These are phyloP conservation scores for Trichosporon coremiiforme DNA, from an alignment of 1,284 basidiomycete genomes.

Conservation along the genomic window DNA sequence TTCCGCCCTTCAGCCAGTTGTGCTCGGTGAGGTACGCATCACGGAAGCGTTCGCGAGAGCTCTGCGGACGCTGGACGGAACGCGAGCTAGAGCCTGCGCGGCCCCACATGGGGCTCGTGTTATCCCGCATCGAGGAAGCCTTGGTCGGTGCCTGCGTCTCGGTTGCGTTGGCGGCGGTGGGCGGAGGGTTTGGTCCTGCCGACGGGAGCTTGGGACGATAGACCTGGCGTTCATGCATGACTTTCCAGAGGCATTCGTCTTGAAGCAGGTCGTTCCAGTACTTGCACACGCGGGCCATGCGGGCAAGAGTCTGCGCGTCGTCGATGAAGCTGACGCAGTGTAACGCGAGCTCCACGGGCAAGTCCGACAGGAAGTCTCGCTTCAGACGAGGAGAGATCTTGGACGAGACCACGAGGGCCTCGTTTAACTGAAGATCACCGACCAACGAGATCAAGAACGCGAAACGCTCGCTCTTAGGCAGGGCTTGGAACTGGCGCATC, in stretches of 20 bases:
- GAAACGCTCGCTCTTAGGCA: constrained; percentile 57
- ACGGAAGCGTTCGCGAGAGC: constrained; percentile 32
- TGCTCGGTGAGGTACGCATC: constrained; percentile 65
- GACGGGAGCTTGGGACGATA: constrained; percentile 53
- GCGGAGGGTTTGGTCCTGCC: constrained; percentile 26
- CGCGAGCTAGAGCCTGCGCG: constrained; percentile 20
- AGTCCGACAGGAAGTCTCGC: constrained; percentile 78
- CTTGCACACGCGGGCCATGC: constrained; percentile 72
- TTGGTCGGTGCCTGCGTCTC: constrained; percentile 12
- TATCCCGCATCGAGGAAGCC: neutral
- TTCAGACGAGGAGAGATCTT: constrained; percentile 77
- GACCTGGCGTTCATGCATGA: constrained; percentile 69
- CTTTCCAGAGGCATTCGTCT: constrained; percentile 83
- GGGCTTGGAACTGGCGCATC: constrained; percentile 36
- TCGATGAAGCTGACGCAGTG: constrained; percentile 81
- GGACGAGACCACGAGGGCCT: constrained; percentile 76
- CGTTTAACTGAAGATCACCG: constrained; percentile 67
- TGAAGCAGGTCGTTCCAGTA: constrained; percentile 76
- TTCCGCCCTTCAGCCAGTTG: constrained; percentile 83
- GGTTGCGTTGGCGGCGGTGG: constrained; percentile 12
- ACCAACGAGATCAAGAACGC: constrained; percentile 68
- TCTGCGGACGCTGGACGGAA: constrained; percentile 19
- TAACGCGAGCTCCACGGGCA: constrained; percentile 82
- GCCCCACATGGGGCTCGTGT: neutral
- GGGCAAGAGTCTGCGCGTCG: constrained; percentile 72